Evolutionary conservation across 1,284 basidiomycete genomes (phyloP).

Genomic region (Ceratobasidium sp.): DNA sequence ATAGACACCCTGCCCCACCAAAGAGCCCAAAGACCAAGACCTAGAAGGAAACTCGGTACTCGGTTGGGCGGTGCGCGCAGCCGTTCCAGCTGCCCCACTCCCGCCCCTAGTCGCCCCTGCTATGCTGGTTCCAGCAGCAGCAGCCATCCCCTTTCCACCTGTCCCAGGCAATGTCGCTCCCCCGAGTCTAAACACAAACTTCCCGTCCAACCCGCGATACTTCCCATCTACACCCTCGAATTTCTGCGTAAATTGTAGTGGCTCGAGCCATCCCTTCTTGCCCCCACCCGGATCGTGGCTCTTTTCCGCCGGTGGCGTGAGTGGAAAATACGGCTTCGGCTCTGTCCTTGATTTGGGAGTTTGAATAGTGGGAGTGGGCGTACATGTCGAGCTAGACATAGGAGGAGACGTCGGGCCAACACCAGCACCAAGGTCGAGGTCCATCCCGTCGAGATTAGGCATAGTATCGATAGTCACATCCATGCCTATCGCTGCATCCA

Average conservation of each 20-base stretch:
- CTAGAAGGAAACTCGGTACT: neutral
- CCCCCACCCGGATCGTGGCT: neutral
- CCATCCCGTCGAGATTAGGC: too few species aligned
- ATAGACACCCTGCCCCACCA: neutral
- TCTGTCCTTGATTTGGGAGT: conserved; percentile 1
- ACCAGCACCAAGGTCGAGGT: too few species aligned
- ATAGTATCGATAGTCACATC: too few species aligned
- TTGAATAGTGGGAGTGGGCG: neutral
- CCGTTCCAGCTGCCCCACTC: neutral
- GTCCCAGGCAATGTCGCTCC: neutral
- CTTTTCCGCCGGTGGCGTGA: conserved; percentile 13
- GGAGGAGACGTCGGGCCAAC: too few species aligned
- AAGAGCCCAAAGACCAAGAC: conserved; percentile 1
- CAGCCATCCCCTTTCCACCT: neutral
- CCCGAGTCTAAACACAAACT: conserved; percentile 25
- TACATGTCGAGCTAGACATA: neutral
- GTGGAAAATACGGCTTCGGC: conserved; percentile 33
- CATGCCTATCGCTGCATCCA: too few species aligned
- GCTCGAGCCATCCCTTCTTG: conserved; percentile 3
- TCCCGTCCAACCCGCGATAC: conserved; percentile 11
- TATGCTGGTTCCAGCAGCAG: neutral
- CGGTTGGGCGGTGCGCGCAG: neutral
- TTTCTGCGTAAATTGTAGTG: conserved; percentile 19
- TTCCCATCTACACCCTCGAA: conserved; percentile 31
- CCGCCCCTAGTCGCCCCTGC: neutral